Percentiles rank a stretch among this genome's conserved stretches.
These are phyloP conservation scores for Diaporthe humulicola DNA, from an alignment of 2,329 filamentous ascomycete species.

Conservation along the genomic window DNA sequence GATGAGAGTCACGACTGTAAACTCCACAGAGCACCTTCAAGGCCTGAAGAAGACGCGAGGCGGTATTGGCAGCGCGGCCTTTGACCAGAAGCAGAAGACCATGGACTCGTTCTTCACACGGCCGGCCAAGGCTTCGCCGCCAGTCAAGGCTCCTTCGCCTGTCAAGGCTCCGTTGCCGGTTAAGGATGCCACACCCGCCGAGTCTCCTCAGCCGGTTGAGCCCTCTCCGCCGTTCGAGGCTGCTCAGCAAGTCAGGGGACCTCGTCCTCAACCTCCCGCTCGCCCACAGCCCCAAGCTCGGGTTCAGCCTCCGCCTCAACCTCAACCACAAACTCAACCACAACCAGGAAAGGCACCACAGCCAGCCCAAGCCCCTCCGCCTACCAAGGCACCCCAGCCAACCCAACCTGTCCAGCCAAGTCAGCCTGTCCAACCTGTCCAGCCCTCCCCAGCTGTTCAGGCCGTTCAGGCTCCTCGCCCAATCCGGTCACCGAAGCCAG, in stretches of 20 bases:
- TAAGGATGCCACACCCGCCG: neutral
- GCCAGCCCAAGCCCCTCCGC: neutral
- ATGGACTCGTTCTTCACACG: slow-evolving; percentile 80
- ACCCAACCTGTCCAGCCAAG: neutral
- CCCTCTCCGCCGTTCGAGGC: neutral
- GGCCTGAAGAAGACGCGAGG: slow-evolving; percentile 84
- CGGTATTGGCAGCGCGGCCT: slow-evolving; percentile 82
- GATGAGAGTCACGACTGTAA: slow-evolving; percentile 70
- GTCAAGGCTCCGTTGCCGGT: neutral
- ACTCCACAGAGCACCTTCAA: slow-evolving; percentile 78
- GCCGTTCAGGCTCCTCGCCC: slow-evolving; percentile 14
- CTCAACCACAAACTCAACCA: neutral
- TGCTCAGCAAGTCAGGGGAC: neutral
- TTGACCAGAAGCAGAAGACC: slow-evolving; percentile 81
- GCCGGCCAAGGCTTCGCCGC: slow-evolving; percentile 63
- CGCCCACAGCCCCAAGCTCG: neutral
- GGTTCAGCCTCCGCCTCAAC: neutral
- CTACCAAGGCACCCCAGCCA: neutral
- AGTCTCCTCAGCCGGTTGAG: neutral
- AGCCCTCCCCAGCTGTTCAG: neutral
- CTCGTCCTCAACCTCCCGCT: slow-evolving; percentile 10
- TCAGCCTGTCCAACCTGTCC: neutral
- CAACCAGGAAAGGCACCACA: neutral
- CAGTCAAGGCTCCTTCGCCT: neutral
- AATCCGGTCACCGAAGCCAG: slow-evolving; percentile 5